These are phyloP conservation scores for Populus euphratica DNA, from an alignment of 345 rosid genomes.

Conservation along the genomic window DNA sequence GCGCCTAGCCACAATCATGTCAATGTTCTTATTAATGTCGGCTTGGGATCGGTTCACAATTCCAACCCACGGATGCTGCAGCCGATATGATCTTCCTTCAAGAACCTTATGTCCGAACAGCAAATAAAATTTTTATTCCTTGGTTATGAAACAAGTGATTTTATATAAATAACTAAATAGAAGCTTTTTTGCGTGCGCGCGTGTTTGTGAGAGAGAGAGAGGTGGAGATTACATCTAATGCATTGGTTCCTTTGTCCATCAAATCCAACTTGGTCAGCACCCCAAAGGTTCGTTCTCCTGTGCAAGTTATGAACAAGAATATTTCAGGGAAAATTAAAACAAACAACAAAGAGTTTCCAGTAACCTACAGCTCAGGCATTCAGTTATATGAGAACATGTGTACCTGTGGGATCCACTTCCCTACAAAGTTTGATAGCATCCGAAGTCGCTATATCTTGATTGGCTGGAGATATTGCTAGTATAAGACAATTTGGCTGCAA, in stretches of 20 bases:
- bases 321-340: neutral
- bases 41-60: conserved; percentile 98
- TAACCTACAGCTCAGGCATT: neutral
- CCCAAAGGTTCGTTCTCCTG: conserved; percentile 98
- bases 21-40: conserved; percentile 81
- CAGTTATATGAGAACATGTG: neutral
- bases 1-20: conserved; percentile 85
- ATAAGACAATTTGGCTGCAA: conserved; percentile 84
- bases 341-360: neutral
- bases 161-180: neutral
- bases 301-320: conserved; percentile 3
- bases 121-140: neutral
- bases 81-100: conserved; percentile 85
- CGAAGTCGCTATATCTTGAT: conserved; percentile 94
- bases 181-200: no score
- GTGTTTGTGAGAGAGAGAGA: neutral
- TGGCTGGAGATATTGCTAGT: conserved; percentile 94
- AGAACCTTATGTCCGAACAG: conserved; percentile 53
- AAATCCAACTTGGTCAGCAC: conserved; percentile 91
- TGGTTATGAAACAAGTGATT: neutral
- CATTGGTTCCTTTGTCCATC: conserved; percentile 99
- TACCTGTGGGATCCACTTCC: conserved; percentile 92
- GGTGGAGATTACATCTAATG: conserved; percentile 62
- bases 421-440: conserved; percentile 89
- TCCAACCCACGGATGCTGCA: conserved; percentile 97